Evolutionary conservation across 2,329 filamentous ascomycete genomes (phyloP).

Genomic region (Amesomyces nigricolor): DNA sequence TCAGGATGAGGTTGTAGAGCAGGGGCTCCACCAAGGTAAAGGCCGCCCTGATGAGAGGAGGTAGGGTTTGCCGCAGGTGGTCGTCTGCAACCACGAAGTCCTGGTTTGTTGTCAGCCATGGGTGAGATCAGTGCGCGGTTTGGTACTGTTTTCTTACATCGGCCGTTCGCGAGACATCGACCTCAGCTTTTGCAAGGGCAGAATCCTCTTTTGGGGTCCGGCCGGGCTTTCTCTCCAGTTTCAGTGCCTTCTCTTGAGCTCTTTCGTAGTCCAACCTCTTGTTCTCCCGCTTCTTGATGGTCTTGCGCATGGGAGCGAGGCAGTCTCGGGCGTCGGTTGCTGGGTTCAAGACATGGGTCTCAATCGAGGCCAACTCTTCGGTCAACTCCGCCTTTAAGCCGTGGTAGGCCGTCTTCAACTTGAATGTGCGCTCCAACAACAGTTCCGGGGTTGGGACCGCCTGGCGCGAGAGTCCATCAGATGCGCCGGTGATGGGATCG

Average conservation of each 20-base stretch:
- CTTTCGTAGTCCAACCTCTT: conserved; percentile 78
- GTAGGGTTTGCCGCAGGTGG: conserved; percentile 64
- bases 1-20: conserved; percentile 62
- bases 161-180: conserved; percentile 59
- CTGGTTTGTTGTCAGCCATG: conserved; percentile 33
- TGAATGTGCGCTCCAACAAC: conserved; percentile 59
- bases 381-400: conserved; percentile 67
- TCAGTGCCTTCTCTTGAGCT: conserved; percentile 65
- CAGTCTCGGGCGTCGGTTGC: conserved; percentile 63
- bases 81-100: conserved; percentile 72
- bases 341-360: conserved; percentile 62
- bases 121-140: too few species aligned
- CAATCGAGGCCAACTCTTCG: conserved; percentile 66
- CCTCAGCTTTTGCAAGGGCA: conserved; percentile 64
- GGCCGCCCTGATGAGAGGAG: conserved; percentile 62
- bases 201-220: conserved; percentile 69
- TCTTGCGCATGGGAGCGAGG: conserved; percentile 69
- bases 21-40: conserved; percentile 71
- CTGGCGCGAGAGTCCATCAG: conserved; percentile 49
- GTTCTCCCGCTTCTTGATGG: conserved; percentile 79
- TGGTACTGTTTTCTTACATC: conserved; percentile 42
- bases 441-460: conserved; percentile 55
- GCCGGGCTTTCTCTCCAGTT: conserved; percentile 62
- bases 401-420: conserved; percentile 60
- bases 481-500: conserved; percentile 66